Conservation (phyloP, 1,284 basidiomycete genomes). For the Trametes hirsuta region DNA sequence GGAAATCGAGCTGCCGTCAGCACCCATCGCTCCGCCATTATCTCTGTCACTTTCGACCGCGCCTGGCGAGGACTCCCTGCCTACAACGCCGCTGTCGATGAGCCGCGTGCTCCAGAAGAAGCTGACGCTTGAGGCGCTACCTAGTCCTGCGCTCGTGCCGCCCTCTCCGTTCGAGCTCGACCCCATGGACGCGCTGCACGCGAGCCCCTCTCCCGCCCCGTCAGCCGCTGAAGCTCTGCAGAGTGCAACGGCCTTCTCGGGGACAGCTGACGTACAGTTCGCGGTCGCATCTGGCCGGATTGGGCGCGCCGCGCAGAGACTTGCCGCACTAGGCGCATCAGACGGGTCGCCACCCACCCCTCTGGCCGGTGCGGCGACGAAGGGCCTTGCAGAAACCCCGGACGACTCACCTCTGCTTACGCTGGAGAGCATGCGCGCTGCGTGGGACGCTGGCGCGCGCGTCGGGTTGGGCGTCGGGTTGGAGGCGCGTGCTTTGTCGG, state of each 20-base stretch:
- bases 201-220: background rate
- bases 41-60: background rate
- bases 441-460: slow-evolving; percentile 21
- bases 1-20: slow-evolving; percentile 1
- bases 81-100: slow-evolving; percentile 15
- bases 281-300: background rate
- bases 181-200: slow-evolving; percentile 12
- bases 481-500: background rate
- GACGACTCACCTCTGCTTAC: slow-evolving; percentile 20
- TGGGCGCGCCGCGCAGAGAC: slow-evolving; percentile 1
- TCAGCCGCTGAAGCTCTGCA: background rate
- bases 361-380: background rate
- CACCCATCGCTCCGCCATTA: background rate
- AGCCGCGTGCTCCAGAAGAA: slow-evolving; percentile 20
- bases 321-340: background rate
- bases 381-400: background rate
- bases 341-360: too few relatives aligned
- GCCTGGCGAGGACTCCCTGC: background rate
- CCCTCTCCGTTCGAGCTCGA: slow-evolving; percentile 38
- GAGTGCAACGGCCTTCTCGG: too few relatives aligned
- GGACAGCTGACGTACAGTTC: too few relatives aligned
- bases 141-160: slow-evolving; percentile 34
- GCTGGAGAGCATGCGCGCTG: slow-evolving; percentile 18
- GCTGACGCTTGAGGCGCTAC: slow-evolving; percentile 34
- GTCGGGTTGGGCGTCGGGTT: slow-evolving; percentile 4